Conservation (phyloP, 768 basidiomycete species). For the Suillus paluster region DNA sequence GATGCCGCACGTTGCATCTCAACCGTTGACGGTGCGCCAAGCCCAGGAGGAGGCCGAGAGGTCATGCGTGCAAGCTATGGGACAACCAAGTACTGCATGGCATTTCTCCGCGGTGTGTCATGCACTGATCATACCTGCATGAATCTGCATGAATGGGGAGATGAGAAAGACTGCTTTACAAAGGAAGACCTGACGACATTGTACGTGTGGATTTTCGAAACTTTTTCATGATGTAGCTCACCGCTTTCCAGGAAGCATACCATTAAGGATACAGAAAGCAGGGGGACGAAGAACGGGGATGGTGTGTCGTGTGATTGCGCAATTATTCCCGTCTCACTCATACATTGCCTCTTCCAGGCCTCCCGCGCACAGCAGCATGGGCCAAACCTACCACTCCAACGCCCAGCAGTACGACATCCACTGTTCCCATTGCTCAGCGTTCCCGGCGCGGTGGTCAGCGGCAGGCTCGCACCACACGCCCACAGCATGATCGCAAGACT, state of each 20-base stretch:
- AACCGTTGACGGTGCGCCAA: constrained; percentile 89
- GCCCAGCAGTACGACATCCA: constrained; percentile 18
- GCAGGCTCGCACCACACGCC: constrained; percentile 48
- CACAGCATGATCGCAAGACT: constrained; percentile 49
- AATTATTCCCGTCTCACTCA: constrained; percentile 22
- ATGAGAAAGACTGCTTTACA: constrained; percentile 96
- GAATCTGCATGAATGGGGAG: constrained; percentile 98
- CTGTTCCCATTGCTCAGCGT: constrained; percentile 37
- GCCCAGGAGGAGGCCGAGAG: constrained; percentile 88
- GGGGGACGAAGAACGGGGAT: constrained; percentile 63
- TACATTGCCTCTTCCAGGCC: constrained; percentile 31
- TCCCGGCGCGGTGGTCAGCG: constrained; percentile 52
- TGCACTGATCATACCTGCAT: constrained; percentile 92
- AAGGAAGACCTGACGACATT: constrained; percentile 94
- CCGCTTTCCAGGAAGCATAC: constrained; percentile 75
- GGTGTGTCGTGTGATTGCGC: constrained; percentile 37
- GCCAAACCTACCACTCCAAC: constrained; percentile 46
- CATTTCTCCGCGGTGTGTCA: constrained; percentile 82
- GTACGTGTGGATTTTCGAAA: constrained; percentile 48
- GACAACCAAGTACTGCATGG: constrained; percentile 97
- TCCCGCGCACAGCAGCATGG: constrained; percentile 76
- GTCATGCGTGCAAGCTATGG: constrained; percentile 94
- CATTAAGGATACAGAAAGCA: constrained; percentile 85
- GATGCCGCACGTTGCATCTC: constrained; percentile 93
- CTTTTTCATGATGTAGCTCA: constrained; percentile 9